These are phyloP conservation scores for Cavenderia fasciculata DNA, from an alignment of 78 protist genomes.

Conservation along the genomic window DNA sequence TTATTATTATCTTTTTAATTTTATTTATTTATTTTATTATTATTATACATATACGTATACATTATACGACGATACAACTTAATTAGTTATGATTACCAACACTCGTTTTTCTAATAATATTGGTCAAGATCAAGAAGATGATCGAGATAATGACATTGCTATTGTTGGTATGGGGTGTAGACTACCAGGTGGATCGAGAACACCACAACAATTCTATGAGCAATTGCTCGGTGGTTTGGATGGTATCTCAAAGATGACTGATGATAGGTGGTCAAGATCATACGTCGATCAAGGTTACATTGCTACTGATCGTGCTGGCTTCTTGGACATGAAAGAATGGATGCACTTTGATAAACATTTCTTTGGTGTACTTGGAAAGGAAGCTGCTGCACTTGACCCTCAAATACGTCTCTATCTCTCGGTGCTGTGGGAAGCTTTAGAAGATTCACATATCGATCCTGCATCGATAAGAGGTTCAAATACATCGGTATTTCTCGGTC, in stretches of 20 bases:
- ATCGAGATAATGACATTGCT: background rate
- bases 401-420: background rate
- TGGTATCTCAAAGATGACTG: background rate
- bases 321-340: conserved; percentile 2
- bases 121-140: too few species aligned
- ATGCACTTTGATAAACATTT: background rate
- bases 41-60: too few species aligned
- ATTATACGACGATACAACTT: too few species aligned
- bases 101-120: too few species aligned
- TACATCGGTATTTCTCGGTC: background rate
- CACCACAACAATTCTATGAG: background rate
- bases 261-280: background rate
- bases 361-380: conserved; percentile 6
- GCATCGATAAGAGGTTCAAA: background rate
- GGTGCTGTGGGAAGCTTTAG: background rate
- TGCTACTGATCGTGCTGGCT: background rate
- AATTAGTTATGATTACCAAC: too few species aligned
- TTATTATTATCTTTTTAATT: too few species aligned
- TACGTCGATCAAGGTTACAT: background rate
- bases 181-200: background rate
- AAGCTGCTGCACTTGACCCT: background rate
- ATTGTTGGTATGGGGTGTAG: conserved; percentile 15
- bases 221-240: background rate
- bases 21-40: too few species aligned
- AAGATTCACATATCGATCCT: conserved; percentile 5